Conservation (phyloP, 352 stramenopile genomes). For the Pythium volutum region DNA sequence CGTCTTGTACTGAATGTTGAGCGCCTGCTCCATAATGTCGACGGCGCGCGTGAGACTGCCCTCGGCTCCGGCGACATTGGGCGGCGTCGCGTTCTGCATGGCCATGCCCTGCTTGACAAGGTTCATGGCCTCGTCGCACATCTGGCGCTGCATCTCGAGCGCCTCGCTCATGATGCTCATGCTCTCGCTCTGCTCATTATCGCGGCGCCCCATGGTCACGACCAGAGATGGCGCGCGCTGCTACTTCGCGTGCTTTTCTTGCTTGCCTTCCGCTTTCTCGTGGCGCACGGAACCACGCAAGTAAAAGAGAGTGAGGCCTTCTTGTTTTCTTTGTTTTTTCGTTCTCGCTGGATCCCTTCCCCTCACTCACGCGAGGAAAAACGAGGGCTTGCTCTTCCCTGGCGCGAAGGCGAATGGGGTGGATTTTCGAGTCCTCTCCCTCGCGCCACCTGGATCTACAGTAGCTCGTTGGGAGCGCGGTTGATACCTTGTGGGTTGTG, state of each 20-base stretch:
- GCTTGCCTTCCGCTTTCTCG: slow-evolving; percentile 4
- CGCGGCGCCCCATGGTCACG: slow-evolving; percentile 18
- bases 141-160: slow-evolving; percentile 38
- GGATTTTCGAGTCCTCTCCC: slow-evolving; percentile 2
- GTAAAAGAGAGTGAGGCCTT: slow-evolving; percentile 14
- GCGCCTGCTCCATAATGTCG: slow-evolving; percentile 39
- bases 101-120: slow-evolving; percentile 37
- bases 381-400: neutral
- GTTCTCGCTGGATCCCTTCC: neutral
- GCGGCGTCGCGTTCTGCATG: slow-evolving; percentile 28
- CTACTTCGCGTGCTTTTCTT: neutral
- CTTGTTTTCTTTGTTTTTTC: slow-evolving; percentile 4
- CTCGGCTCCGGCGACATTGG: slow-evolving; percentile 26
- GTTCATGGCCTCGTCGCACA: slow-evolving; percentile 39
- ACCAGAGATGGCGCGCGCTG: neutral
- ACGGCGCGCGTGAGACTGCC: slow-evolving; percentile 25
- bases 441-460: slow-evolving; percentile 13
- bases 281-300: slow-evolving; percentile 5
- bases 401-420: slow-evolving; percentile 1
- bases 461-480: slow-evolving; percentile 1
- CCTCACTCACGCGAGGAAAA: neutral
- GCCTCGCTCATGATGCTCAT: slow-evolving; percentile 30
- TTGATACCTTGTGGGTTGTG: slow-evolving; percentile 16
- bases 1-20: slow-evolving; percentile 30
- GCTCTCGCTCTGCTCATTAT: slow-evolving; percentile 24